Evolutionary conservation across 2,329 filamentous ascomycete genomes (phyloP).

Genomic region (Acrodontium crateriforme): DNA sequence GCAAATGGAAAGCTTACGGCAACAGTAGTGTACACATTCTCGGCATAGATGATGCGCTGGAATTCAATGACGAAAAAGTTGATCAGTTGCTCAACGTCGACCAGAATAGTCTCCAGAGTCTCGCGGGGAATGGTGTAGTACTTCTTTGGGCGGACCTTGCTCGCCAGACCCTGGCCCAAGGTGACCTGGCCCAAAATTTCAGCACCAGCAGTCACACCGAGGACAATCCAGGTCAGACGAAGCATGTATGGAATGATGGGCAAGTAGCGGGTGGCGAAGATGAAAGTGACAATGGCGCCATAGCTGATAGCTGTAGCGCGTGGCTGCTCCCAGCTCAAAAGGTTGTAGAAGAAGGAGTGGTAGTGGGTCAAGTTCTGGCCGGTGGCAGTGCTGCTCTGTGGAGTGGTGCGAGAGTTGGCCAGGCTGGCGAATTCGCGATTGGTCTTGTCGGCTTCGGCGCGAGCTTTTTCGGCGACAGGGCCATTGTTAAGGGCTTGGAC

Average conservation of each 20-base stretch:
- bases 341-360: constrained; percentile 52
- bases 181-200: constrained; percentile 43
- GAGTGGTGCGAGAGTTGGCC: constrained; percentile 38
- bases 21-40: constrained; percentile 48
- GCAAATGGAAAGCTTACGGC: constrained; percentile 35
- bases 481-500: constrained; percentile 37
- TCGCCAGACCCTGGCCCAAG: constrained; percentile 44
- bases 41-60: constrained; percentile 51
- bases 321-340: constrained; percentile 54
- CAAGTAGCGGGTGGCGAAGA: constrained; percentile 50
- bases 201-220: constrained; percentile 44
- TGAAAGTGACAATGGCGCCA: constrained; percentile 40
- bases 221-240: constrained; percentile 44
- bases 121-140: constrained; percentile 55
- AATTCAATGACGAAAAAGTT: constrained; percentile 58
- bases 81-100: constrained; percentile 49
- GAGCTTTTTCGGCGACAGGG: constrained; percentile 43
- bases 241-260: constrained; percentile 48
- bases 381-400: constrained; percentile 41
- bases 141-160: constrained; percentile 47
- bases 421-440: constrained; percentile 45
- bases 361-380: constrained; percentile 53
- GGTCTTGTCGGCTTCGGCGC: constrained; percentile 42
- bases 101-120: constrained; percentile 45
- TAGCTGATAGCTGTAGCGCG: constrained; percentile 50